Evolutionary conservation across 495 filamentous ascomycete genomes (phyloP).

Genomic region (Penicillium coffeae): DNA sequence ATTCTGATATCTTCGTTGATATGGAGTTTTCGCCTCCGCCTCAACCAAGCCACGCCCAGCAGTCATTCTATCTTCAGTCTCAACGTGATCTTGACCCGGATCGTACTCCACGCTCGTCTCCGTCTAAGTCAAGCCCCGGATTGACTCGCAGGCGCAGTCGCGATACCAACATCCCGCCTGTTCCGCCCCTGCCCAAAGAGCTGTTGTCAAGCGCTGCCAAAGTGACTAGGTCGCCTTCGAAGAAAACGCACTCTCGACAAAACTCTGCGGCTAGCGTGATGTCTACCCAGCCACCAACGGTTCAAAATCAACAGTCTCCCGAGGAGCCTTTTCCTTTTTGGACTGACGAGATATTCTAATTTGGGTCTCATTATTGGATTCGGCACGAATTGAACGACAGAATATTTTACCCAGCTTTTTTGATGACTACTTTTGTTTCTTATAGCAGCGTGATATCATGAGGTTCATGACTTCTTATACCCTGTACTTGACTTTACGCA

Average conservation of each 20-base stretch:
- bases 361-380: not conserved
- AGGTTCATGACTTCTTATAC: slow-evolving; percentile 9
- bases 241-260: slow-evolving; percentile 12
- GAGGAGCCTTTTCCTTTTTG: slow-evolving; percentile 36
- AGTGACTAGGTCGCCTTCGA: slow-evolving; percentile 29
- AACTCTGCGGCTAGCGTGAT: slow-evolving; percentile 3
- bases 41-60: slow-evolving; percentile 14
- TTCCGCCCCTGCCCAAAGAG: slow-evolving; percentile 42
- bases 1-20: slow-evolving; percentile 1
- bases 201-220: slow-evolving; percentile 34
- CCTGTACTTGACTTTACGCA: not conserved
- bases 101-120: slow-evolving; percentile 15
- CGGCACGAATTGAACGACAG: not conserved
- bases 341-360: slow-evolving; percentile 33
- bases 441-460: slow-evolving; percentile 21
- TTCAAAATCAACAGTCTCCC: slow-evolving; percentile 3
- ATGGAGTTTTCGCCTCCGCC: slow-evolving; percentile 25
- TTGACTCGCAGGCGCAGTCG: slow-evolving; percentile 21
- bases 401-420: not conserved
- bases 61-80: slow-evolving; percentile 23
- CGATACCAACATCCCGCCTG: slow-evolving; percentile 39
- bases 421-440: not conserved
- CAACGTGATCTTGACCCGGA: slow-evolving; percentile 21
- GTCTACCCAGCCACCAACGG: slow-evolving; percentile 3
- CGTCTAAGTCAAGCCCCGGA: slow-evolving; percentile 12